A percentile compares a stretch with the other conserved stretches of the same genome.
Conservation (phyloP, 306 rosid genomes). For the Prunus salicina region DNA sequence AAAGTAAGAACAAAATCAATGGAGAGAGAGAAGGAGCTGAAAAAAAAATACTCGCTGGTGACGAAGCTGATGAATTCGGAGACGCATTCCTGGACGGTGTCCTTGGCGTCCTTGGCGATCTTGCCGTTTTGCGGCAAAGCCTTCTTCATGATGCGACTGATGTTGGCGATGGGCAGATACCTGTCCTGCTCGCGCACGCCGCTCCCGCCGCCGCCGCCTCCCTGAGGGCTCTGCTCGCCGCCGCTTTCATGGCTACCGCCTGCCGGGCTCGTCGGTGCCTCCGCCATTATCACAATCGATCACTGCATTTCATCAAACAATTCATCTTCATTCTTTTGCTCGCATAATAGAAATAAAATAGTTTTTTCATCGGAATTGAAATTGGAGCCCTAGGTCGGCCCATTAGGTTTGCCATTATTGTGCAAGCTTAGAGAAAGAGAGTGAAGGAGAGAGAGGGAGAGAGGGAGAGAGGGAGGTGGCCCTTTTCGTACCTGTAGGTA, state of each 20-base stretch:
- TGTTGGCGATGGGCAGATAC: constrained; percentile 81
- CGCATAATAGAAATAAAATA: neutral
- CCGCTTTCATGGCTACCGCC: constrained; percentile 80
- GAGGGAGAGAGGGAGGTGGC: neutral
- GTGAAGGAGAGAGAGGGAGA: neutral
- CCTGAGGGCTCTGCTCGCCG: constrained; percentile 74
- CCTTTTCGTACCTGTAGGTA: neutral
- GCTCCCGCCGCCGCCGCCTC: constrained; percentile 28
- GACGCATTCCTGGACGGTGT: constrained; percentile 85
- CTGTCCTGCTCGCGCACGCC: constrained; percentile 73
- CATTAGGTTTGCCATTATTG: neutral
- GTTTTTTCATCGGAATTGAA: neutral
- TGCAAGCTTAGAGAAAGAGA: neutral
- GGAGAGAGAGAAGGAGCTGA: neutral
- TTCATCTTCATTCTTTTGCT: neutral
- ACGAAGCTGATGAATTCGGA: constrained; percentile 90
- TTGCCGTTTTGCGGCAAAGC: constrained; percentile 79
- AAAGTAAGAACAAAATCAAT: neutral
- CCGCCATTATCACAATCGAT: constrained; percentile 47
- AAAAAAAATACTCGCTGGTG: constrained; percentile 75
- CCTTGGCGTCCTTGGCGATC: constrained; percentile 91
- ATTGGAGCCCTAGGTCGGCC: constrained; percentile 30
- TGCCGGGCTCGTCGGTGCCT: constrained; percentile 65
- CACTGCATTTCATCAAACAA: constrained; percentile 5
- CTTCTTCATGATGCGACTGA: constrained; percentile 93